A percentile compares a stretch with the other conserved stretches of the same genome.
phyloP scores from a whole-genome alignment of 805 yeast species.

The Sugiyamaella chiloensis region DNA sequence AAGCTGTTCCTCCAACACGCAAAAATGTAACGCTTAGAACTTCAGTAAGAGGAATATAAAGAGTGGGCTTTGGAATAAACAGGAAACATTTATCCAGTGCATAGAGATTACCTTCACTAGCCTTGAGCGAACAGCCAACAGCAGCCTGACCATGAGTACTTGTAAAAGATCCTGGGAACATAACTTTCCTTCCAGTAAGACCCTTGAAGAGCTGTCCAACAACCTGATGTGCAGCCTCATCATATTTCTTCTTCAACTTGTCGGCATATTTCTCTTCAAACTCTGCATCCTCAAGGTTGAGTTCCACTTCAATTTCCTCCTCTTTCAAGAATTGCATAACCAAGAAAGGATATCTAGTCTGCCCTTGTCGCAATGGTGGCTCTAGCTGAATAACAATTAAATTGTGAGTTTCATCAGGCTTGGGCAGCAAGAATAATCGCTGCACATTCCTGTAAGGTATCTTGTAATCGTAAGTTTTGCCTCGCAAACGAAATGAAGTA shows the following conservation, averaged over 20 bases:
- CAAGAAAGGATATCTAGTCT: slow-evolving; percentile 90
- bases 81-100: slow-evolving; percentile 89
- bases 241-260: slow-evolving; percentile 68
- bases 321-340: slow-evolving; percentile 86
- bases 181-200: slow-evolving; percentile 78
- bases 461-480: slow-evolving; percentile 97
- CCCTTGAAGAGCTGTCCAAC: slow-evolving; percentile 87
- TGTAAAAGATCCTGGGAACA: slow-evolving; percentile 77
- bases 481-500: slow-evolving; percentile 82
- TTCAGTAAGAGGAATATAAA: slow-evolving; percentile 84
- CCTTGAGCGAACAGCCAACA: slow-evolving; percentile 87
- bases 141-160: slow-evolving; percentile 80
- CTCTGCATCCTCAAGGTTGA: slow-evolving; percentile 80
- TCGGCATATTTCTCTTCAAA: slow-evolving; percentile 72
- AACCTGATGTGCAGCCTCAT: slow-evolving; percentile 81
- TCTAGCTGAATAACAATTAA: slow-evolving; percentile 85
- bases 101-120: slow-evolving; percentile 90
- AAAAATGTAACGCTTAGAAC: slow-evolving; percentile 75
- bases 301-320: slow-evolving; percentile 86
- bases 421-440: slow-evolving; percentile 87
- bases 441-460: slow-evolving; percentile 86
- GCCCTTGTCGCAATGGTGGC: slow-evolving; percentile 98
- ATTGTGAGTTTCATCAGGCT: slow-evolving; percentile 90
- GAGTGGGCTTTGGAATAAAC: slow-evolving; percentile 91
- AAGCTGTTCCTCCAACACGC: slow-evolving; percentile 76